phyloP scores from a whole-genome alignment of 2,329 filamentous ascomycete genomes.

The Paradendryphiella salina region DNA sequence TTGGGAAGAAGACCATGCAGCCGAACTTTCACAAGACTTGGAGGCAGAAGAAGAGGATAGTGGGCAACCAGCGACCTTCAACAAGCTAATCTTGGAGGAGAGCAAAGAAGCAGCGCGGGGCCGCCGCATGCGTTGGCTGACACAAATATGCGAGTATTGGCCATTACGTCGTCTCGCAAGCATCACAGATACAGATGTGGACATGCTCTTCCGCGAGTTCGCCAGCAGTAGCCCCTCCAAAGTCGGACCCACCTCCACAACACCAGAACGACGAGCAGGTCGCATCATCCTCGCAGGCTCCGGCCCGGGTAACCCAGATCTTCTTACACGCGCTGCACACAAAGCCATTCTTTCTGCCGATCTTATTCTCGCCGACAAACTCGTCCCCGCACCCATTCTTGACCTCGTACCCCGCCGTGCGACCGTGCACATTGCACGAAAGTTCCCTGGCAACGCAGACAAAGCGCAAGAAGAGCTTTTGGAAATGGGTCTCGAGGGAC shows the following conservation, averaged over 20 bases:
- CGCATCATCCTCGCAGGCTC: conserved; percentile 87
- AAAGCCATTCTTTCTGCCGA: conserved; percentile 75
- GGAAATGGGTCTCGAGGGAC: conserved; percentile 70
- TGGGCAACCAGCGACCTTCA: conserved; percentile 81
- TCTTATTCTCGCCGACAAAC: conserved; percentile 82
- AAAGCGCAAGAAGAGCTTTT: conserved; percentile 89
- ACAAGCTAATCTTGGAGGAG: conserved; percentile 74
- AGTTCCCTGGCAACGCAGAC: conserved; percentile 97
- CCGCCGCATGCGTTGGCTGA: conserved; percentile 86
- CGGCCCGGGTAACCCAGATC: conserved; percentile 88
- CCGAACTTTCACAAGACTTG: conserved; percentile 51
- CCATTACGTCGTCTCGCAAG: conserved; percentile 78
- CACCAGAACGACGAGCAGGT: conserved; percentile 54
- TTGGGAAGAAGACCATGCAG: conserved; percentile 55
- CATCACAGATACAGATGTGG: conserved; percentile 79
- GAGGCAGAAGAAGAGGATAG: conserved; percentile 63
- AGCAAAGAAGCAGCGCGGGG: conserved; percentile 75
- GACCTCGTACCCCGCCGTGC: conserved; percentile 89
- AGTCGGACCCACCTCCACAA: conserved; percentile 26
- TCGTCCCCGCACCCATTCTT: conserved; percentile 81
- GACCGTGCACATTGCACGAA: conserved; percentile 87
- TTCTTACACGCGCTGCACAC: conserved; percentile 81
- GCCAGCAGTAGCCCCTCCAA: conserved; percentile 47
- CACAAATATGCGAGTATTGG: conserved; percentile 99
- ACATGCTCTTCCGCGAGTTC: conserved; percentile 75